Evolutionary conservation across 176 grass and related monocot genomes (phyloP).

Genomic region (Saccharum officinarum): DNA sequence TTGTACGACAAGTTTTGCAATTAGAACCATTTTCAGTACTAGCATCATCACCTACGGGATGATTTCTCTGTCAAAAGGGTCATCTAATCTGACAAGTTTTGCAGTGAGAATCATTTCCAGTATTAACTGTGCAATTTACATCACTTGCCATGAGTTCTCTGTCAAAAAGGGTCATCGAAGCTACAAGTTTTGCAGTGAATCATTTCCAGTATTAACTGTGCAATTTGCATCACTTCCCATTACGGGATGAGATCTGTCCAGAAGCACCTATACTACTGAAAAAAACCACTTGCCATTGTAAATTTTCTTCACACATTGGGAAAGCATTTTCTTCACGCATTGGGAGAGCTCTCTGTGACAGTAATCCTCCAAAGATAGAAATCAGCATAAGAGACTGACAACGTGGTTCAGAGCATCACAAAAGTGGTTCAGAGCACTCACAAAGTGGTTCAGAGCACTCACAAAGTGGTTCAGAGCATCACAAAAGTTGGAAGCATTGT

Average conservation of each 20-base stretch:
- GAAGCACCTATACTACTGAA: no score
- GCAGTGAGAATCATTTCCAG: no score
- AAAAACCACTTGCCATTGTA: no score
- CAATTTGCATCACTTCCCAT: no score
- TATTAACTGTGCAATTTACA: neutral
- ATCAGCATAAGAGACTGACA: slow-evolving; percentile 5
- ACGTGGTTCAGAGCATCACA: neutral
- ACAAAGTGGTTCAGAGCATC: neutral
- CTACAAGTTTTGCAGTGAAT: no score
- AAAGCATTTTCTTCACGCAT: neutral
- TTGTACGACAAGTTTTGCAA: slow-evolving; percentile 9
- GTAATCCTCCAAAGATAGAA: neutral
- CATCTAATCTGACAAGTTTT: no score
- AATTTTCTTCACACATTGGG: neutral
- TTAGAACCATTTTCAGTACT: neutral
- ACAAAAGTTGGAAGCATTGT: neutral
- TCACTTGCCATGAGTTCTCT: neutral
- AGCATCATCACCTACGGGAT: neutral
- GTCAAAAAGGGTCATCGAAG: no score
- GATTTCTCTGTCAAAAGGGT: neutral
- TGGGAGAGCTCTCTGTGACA: neutral
- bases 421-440: neutral
- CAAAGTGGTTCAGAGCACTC: neutral
- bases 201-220: no score
- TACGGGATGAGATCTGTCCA: no score